Base-by-base conservation (phyloP, 352 stramenopile species). In the Plasmopara muralis region DNA sequence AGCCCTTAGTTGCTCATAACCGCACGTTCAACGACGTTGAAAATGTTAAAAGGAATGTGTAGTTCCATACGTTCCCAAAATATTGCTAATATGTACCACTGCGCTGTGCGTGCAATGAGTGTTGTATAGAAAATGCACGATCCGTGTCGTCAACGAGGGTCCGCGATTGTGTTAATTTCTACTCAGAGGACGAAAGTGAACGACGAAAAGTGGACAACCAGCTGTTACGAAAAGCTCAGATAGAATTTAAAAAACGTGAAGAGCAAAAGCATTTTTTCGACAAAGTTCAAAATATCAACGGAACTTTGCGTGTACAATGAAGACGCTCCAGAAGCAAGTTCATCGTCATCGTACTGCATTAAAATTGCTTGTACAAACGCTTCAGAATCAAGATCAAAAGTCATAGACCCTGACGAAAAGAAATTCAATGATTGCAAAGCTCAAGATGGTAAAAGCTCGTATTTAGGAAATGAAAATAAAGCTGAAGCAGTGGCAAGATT, bases 81-180 rank as follows among this genome's bases (percentile, higher is more conserved):
- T 25, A 56, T 89, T n/a, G 80, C 37, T 62, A 75, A 14, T 62
- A 71, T 18, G 70, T 89, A 7, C 80, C 77, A 15, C 84, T 91
- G 66, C 74, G 78, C 15, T 91, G 80, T 40, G 75, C 67, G 9
- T 91, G 80, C 50, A 76, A 87, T 29, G 72, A 83, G 2, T 50
- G 87, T 18, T 51, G n/a, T n/a, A n/a, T 87, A 31, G 38, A 90
- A 85, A 61, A 72, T 76, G 62, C 80, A 90, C 50, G 74, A 75
- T 30, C 75, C 77, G 15, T 90, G 77, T 39, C 78, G 68, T 15
- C 70, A 74, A 7, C 48, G 54, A 34, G 80, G 77, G 0, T 90
- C 75, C 75, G 82, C 66, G 31, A 50, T 90, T 39, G 45, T 79
- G 10, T 74, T 81, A 14, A 62, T 83, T 5, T 89, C 8, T 85